These are phyloP conservation scores for Claviceps sp. DNA, from an alignment of 2,329 filamentous ascomycete species.

Conservation along the genomic window DNA sequence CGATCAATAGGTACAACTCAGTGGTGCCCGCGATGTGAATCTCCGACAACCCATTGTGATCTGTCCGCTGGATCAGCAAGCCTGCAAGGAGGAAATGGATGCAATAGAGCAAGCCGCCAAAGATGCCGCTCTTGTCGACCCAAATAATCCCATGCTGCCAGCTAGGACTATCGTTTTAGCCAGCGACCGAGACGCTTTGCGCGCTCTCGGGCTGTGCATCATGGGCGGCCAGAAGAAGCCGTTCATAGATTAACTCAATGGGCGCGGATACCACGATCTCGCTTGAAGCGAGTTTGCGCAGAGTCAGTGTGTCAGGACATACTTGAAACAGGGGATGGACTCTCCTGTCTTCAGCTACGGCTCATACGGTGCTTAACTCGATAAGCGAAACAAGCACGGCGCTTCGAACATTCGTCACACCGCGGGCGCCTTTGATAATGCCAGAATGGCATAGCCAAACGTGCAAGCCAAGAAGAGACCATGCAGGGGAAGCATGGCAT, in stretches of 20 bases:
- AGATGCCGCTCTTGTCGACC: conserved; percentile 77
- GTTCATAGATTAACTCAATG: conserved; percentile 41
- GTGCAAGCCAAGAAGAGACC: neutral
- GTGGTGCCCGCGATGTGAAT: conserved; percentile 74
- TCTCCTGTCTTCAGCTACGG: neutral
- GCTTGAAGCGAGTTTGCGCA: neutral
- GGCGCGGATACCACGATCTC: neutral
- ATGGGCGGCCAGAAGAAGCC: conserved; percentile 53
- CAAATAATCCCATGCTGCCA: conserved; percentile 84
- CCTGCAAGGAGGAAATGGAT: conserved; percentile 97
- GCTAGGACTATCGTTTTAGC: conserved; percentile 70
- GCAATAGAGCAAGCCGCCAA: conserved; percentile 93
- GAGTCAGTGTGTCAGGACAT: neutral
- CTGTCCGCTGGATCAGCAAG: conserved; percentile 86
- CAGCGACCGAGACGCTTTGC: conserved; percentile 53
- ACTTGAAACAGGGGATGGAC: neutral
- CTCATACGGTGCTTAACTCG: neutral
- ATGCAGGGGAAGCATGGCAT: neutral
- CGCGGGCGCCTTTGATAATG: neutral
- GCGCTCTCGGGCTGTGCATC: conserved; percentile 48
- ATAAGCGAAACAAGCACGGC: neutral
- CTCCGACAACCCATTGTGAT: conserved; percentile 90
- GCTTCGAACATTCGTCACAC: neutral
- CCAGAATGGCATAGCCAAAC: neutral
- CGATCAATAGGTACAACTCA: conserved; percentile 61